Evolutionary conservation across 2,329 filamentous ascomycete genomes (phyloP).

Genomic region (Colletotrichum nymphaeae): DNA sequence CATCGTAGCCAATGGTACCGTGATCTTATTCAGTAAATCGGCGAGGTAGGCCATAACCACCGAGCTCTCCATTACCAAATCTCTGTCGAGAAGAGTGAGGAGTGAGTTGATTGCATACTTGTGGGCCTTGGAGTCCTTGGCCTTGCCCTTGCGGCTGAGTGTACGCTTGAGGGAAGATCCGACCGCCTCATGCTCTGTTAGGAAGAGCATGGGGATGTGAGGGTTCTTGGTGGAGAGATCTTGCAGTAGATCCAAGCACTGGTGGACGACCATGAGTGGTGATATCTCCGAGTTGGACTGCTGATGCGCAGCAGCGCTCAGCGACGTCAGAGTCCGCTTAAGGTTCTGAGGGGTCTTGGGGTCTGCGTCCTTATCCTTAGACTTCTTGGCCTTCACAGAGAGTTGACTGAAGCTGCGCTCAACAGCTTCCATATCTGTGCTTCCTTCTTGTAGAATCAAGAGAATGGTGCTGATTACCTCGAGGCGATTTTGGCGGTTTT

Average conservation of each 20-base stretch:
- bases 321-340: constrained; percentile 78
- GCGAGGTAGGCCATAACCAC: constrained; percentile 95
- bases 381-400: constrained; percentile 88
- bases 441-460: constrained; percentile 95
- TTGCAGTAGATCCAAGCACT: constrained; percentile 87
- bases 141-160: constrained; percentile 85
- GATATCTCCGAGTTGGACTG: constrained; percentile 86
- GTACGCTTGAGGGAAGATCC: constrained; percentile 81
- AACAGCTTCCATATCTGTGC: constrained; percentile 90
- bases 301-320: constrained; percentile 55
- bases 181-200: constrained; percentile 89
- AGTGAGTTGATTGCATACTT: constrained; percentile 95
- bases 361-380: constrained; percentile 69
- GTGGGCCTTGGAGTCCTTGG: constrained; percentile 83
- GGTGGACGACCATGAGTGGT: constrained; percentile 93
- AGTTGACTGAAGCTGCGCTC: constrained; percentile 96
- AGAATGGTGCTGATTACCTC: constrained; percentile 94
- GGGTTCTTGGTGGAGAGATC: constrained; percentile 87
- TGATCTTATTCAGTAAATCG: constrained; percentile 87
- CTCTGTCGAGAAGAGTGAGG: constrained; percentile 88
- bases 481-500: constrained; percentile 94
- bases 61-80: constrained; percentile 96
- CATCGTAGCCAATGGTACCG: constrained; percentile 83
- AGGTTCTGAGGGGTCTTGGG: constrained; percentile 83
- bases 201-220: constrained; percentile 90